Conservation (phyloP, 257 asterid species). For the Echium plantagineum region DNA sequence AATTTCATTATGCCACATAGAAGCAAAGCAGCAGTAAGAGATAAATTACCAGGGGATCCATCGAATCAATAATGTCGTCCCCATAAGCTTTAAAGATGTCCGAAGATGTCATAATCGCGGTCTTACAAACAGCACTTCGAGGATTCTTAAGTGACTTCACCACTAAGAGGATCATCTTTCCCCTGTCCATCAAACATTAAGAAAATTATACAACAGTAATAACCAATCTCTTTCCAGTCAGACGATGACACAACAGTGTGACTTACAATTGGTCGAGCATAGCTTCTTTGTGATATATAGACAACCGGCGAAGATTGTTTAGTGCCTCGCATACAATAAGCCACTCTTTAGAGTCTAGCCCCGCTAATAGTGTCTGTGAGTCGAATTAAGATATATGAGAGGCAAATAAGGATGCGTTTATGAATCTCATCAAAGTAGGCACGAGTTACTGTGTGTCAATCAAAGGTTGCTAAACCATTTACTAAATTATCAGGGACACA, state of each 20-base stretch:
- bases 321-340: constrained; percentile 72
- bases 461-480: neutral
- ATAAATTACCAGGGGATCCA: constrained; percentile 70
- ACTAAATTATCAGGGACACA: neutral
- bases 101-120: constrained; percentile 78
- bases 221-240: constrained; percentile 9
- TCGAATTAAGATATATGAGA: constrained; percentile 4
- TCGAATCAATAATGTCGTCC: constrained; percentile 47
- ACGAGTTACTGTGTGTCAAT: neutral
- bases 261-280: constrained; percentile 64
- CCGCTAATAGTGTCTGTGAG: constrained; percentile 51
- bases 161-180: constrained; percentile 40
- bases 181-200: constrained; percentile 32
- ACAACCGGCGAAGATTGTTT: constrained; percentile 60
- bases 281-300: constrained; percentile 68
- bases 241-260: constrained; percentile 5
- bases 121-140: constrained; percentile 89
- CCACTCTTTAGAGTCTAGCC: constrained; percentile 83
- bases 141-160: constrained; percentile 84
- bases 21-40: constrained; percentile 2
- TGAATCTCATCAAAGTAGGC: neutral
- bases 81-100: constrained; percentile 73
- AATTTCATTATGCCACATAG: neutral
- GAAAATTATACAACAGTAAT: constrained; percentile 11
- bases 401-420: neutral